These are phyloP conservation scores for Ophiostoma ulmi DNA, from an alignment of 2,329 filamentous ascomycete genomes.

Conservation along the genomic window DNA sequence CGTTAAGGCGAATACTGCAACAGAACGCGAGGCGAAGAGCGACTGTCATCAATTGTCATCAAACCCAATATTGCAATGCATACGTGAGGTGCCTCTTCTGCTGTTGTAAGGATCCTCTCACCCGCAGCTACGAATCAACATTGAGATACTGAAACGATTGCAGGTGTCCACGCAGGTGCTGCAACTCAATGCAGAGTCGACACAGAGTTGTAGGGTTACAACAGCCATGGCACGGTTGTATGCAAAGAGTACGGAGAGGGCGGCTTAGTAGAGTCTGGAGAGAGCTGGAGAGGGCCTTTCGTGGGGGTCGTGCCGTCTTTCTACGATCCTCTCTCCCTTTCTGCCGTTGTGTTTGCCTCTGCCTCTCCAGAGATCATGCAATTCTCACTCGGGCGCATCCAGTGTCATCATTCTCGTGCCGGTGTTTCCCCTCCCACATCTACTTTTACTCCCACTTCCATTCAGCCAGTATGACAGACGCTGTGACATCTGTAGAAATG, in stretches of 20 bases:
- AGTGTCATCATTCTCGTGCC: not conserved
- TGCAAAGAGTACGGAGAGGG: not conserved
- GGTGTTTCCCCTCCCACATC: no score
- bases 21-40: not conserved
- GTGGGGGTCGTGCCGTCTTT: not conserved
- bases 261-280: not conserved
- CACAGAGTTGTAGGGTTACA: conserved; percentile 2
- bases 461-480: conserved; percentile 5
- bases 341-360: not conserved
- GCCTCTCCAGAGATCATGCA: not conserved
- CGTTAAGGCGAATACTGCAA: not conserved
- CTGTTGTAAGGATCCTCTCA: not conserved
- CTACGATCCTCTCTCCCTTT: not conserved
- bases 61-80: not conserved
- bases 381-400: not conserved
- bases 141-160: not conserved
- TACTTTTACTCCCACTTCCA: not conserved
- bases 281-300: not conserved
- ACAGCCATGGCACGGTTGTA: conserved; percentile 7
- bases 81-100: no score
- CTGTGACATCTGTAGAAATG: not conserved
- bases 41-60: not conserved
- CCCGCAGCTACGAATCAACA: not conserved
- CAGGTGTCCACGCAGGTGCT: not conserved
- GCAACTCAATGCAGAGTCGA: not conserved